Conservation (phyloP, 768 basidiomycete genomes). For the Tricholoma saponaceum region DNA sequence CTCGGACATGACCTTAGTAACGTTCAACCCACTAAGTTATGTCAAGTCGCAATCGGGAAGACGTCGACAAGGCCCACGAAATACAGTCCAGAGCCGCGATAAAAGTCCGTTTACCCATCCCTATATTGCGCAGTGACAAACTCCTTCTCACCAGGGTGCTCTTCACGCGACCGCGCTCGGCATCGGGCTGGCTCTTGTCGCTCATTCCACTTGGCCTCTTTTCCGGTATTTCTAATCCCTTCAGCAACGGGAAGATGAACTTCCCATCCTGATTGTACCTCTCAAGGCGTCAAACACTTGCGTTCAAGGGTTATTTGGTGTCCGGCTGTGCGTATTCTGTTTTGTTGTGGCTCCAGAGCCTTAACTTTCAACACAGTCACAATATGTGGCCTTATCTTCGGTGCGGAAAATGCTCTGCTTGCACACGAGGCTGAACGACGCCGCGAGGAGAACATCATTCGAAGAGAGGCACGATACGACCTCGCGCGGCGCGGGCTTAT, state of each 20-base stretch:
- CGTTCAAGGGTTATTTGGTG: conserved; percentile 78
- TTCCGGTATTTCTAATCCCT: conserved; percentile 48
- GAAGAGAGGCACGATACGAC: conserved; percentile 71
- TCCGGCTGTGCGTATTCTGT: conserved; percentile 52
- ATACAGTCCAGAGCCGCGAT: conserved; percentile 58
- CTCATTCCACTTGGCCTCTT: conserved; percentile 66
- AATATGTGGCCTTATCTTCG: conserved; percentile 67
- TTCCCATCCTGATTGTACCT: conserved; percentile 1
- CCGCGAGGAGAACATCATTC: conserved; percentile 60
- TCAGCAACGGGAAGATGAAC: neutral
- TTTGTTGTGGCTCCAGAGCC: conserved; percentile 6
- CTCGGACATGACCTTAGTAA: too few relatives aligned
- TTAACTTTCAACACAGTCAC: conserved; percentile 33
- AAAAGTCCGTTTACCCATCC: conserved; percentile 35
- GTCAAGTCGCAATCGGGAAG: conserved; percentile 42
- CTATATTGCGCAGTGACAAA: conserved; percentile 1
- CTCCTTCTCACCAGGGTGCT: conserved; percentile 42
- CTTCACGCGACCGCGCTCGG: conserved; percentile 49
- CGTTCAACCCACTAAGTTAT: conserved; percentile 11
- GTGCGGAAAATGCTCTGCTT: conserved; percentile 73
- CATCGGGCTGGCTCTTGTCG: conserved; percentile 55
- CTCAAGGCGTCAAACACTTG: conserved; percentile 69
- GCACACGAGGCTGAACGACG: conserved; percentile 66
- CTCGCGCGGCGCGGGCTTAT: conserved; percentile 72
- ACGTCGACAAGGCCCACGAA: conserved; percentile 54